Evolutionary conservation across 148 eudicot species (phyloP), one percentile per base, ranked within the genome.

Genomic region (Rhododendron molle): DNA sequence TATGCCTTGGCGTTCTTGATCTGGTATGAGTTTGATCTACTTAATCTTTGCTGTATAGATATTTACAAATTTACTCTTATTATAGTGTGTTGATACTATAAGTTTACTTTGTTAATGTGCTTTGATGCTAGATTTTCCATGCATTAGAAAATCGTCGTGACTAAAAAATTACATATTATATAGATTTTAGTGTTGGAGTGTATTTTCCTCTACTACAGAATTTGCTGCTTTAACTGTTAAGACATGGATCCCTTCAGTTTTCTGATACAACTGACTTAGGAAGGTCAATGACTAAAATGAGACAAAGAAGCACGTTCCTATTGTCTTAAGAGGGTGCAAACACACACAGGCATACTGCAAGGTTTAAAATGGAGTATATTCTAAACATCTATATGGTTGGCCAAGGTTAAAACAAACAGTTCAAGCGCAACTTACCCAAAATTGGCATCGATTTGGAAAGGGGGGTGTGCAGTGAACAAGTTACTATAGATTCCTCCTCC

Each of bases 401-500:
- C 26, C 12, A 16, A 44, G 80, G 30, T 46, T 38, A 52, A 82
- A 11, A 86, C 18, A 34, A 20, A 26, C 18, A 38, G 43, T 49
- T 20, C 23, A 34, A 30, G 20, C 28, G 78, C 87, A 82, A 28
- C 73, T 69, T 85, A 89, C 93, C 98, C 98, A 26, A 95, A 93
- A 87, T 96, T 96, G 62, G 98, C 94, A 87, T 94, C 98, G 69
- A 96, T 96, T 87, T 96, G 98, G 86, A 96, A 94, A 84, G 98
- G 98, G 12, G 98, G 98, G 82, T 96, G 98, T 83, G 98, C 96
- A 21, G 98, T 85, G 86, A 96, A 93, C 79, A 96, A 86, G 86
- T 96, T 96, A 85, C 95, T 92, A 80, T 96, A 96, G 40, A 96
- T 91, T 15, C 98, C 98, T 84, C 98, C 98, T 91, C 92, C 94